Evolutionary conservation across 2,329 filamentous ascomycete species (phyloP).

Genomic region (Cadophora luteo-olivacea): DNA sequence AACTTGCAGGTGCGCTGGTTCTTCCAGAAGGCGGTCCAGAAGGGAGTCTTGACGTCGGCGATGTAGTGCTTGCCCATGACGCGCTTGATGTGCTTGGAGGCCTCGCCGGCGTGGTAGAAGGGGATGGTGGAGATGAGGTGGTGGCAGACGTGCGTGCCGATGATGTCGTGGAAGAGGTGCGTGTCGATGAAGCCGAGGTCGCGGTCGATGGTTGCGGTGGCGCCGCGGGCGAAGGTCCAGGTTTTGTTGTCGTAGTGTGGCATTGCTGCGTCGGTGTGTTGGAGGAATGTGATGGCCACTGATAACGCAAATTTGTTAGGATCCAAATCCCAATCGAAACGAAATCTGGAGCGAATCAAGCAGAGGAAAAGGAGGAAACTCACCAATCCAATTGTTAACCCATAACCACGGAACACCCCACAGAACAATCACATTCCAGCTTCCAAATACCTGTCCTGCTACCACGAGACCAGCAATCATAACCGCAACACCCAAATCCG

Average conservation of each 20-base stretch:
- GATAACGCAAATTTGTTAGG: neutral
- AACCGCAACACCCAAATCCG: constrained; percentile 64
- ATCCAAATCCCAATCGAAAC: neutral
- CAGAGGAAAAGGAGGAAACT: constrained; percentile 38
- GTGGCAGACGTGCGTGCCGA: constrained; percentile 68
- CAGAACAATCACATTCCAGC: constrained; percentile 61
- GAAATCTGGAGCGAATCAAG: neutral
- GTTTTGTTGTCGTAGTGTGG: constrained; percentile 63
- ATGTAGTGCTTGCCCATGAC: constrained; percentile 61
- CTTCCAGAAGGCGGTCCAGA: constrained; percentile 46
- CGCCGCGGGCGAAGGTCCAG: constrained; percentile 69
- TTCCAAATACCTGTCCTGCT: constrained; percentile 59
- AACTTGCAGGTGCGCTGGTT: constrained; percentile 45
- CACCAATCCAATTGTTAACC: constrained; percentile 61
- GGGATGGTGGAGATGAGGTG: constrained; percentile 67
- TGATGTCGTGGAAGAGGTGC: constrained; percentile 72
- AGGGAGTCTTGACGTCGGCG: constrained; percentile 47
- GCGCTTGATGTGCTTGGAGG: constrained; percentile 61
- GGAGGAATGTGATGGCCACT: constrained; percentile 78
- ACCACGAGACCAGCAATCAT: constrained; percentile 59
- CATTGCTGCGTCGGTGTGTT: constrained; percentile 67
- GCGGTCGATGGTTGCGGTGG: constrained; percentile 67
- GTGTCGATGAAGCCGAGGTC: constrained; percentile 69
- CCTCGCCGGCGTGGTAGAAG: constrained; percentile 65
- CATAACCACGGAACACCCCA: constrained; percentile 72